Conservation (phyloP, 2,329 filamentous ascomycete genomes). For the Cyanodermella asteris region DNA sequence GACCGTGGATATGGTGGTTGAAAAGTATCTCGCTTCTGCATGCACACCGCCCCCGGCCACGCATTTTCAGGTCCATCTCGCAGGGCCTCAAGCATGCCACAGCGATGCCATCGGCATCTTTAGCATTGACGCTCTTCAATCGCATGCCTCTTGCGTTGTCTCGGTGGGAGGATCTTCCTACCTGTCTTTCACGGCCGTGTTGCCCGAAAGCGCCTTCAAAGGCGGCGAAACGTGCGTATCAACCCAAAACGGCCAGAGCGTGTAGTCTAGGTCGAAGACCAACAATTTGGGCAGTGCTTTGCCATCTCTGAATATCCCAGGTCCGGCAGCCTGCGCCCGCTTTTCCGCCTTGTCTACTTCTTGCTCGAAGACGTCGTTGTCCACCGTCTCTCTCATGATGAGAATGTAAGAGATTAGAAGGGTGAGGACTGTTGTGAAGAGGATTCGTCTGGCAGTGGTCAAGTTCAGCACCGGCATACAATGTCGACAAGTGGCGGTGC, state of each 20-base stretch:
- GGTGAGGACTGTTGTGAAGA: no score
- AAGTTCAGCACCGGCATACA: no score
- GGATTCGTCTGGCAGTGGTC: no score
- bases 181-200: slow-evolving; percentile 22
- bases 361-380: no score
- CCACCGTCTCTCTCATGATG: no score
- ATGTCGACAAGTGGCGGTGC: no score
- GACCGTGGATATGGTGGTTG: no score
- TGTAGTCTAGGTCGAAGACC: slow-evolving; percentile 94
- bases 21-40: no score
- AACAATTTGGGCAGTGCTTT: slow-evolving; percentile 61
- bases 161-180: slow-evolving; percentile 9
- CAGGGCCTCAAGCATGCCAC: background rate
- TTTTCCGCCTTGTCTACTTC: no score
- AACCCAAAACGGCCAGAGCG: slow-evolving; percentile 96
- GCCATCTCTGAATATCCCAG: slow-evolving; percentile 40
- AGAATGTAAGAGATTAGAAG: no score
- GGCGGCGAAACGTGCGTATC: slow-evolving; percentile 75
- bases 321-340: no score
- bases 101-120: background rate
- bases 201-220: slow-evolving; percentile 37
- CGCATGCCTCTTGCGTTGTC: background rate
- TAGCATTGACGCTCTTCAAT: background rate
- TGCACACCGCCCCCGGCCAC: no score
- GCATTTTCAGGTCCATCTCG: slow-evolving; percentile 1